phyloP scores from a whole-genome alignment of 1,284 basidiomycete genomes.

The Ustilago esculenta region DNA sequence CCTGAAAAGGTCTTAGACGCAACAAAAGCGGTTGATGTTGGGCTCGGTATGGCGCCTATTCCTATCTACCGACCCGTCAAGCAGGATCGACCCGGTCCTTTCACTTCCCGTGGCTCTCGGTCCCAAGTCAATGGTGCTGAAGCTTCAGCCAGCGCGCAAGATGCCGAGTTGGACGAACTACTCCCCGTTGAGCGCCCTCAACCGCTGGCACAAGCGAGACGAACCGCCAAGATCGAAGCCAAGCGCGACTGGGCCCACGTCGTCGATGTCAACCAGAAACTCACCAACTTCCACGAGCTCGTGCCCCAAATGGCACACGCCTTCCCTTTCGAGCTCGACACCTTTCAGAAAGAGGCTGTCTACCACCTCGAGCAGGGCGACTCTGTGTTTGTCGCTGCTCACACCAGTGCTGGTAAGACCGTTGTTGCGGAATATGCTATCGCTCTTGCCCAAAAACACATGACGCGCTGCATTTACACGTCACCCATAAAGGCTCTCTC shows the following conservation, averaged over 20 bases:
- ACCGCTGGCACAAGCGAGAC: slow-evolving; percentile 33
- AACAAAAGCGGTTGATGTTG: slow-evolving; percentile 22
- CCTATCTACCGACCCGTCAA: slow-evolving; percentile 43
- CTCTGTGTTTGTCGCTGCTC: slow-evolving; percentile 97
- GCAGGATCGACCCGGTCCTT: slow-evolving; percentile 20
- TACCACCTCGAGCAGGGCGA: slow-evolving; percentile 98
- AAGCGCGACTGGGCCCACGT: slow-evolving; percentile 99
- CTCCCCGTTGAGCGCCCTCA: slow-evolving; percentile 57
- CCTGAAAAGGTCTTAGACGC: slow-evolving; percentile 40
- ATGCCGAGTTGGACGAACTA: slow-evolving; percentile 63
- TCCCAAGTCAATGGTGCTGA: slow-evolving; percentile 14
- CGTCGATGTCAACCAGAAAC: slow-evolving; percentile 88
- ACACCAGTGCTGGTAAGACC: slow-evolving; percentile 99
- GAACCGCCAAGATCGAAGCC: slow-evolving; percentile 47
- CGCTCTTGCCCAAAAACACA: slow-evolving; percentile 93
- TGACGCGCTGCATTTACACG: slow-evolving; percentile 98
- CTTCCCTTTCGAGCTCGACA: slow-evolving; percentile 81
- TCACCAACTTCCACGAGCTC: slow-evolving; percentile 85
- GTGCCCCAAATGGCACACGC: slow-evolving; percentile 91
- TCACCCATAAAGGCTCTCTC: slow-evolving; percentile 98
- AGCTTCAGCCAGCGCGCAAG: slow-evolving; percentile 21
- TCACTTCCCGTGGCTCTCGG: slow-evolving; percentile 5
- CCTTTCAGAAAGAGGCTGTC: slow-evolving; percentile 96
- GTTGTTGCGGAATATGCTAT: slow-evolving; percentile 99
- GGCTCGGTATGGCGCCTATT: slow-evolving; percentile 40